Evolutionary conservation across 2,329 filamentous ascomycete species (phyloP).

Genomic region (Aspergillus arachidicola): DNA sequence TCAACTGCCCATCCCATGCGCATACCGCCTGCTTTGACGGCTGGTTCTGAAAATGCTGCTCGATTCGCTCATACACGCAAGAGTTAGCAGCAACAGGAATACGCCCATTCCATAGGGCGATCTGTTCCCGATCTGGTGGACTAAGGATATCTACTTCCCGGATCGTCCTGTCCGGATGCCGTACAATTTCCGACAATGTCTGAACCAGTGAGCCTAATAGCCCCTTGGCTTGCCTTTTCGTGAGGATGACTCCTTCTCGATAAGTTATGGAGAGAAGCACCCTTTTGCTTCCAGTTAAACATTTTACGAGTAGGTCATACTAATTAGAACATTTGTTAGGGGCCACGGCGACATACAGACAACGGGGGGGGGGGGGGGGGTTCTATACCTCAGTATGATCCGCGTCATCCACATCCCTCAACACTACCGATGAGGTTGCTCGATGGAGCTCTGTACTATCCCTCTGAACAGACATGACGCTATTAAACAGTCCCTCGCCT

Average conservation of each 20-base stretch:
- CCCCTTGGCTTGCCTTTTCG: too few species aligned
- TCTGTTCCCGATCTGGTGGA: background rate
- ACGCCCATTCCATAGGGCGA: background rate
- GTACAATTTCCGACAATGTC: background rate
- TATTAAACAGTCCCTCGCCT: background rate
- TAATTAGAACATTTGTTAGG: too few species aligned
- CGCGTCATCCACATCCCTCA: background rate
- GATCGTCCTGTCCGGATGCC: background rate
- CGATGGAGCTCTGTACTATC: background rate
- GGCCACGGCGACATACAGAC: too few species aligned
- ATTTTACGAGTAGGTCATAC: too few species aligned
- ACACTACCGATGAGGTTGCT: background rate
- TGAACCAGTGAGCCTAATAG: too few species aligned
- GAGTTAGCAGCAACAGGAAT: background rate
- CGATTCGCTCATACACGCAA: background rate
- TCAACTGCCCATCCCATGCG: conserved; percentile 6
- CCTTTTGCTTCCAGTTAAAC: too few species aligned
- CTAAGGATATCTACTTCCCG: background rate
- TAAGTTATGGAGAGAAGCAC: too few species aligned
- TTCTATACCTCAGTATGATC: background rate
- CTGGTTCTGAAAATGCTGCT: background rate
- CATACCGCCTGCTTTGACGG: background rate
- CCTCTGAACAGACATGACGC: background rate
- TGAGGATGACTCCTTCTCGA: background rate
- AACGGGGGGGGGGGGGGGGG: too few species aligned